phyloP scores from a whole-genome alignment of 805 yeast genomes.

The Spathaspora hagerdaliae region DNA sequence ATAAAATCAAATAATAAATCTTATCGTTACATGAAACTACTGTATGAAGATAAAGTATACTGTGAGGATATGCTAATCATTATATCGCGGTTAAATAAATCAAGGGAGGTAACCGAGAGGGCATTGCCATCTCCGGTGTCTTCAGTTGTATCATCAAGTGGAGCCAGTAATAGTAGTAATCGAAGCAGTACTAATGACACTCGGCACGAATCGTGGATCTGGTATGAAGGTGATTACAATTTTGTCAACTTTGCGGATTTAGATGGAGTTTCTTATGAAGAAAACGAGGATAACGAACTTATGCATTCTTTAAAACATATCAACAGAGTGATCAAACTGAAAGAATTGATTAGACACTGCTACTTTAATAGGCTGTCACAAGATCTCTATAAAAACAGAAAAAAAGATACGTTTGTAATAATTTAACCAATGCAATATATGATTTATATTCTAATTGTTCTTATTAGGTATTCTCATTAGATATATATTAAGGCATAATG shows the following conservation, averaged over 20 bases:
- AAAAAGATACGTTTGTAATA: background rate
- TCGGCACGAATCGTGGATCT: constrained; percentile 23
- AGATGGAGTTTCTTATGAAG: constrained; percentile 10
- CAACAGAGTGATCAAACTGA: constrained; percentile 1
- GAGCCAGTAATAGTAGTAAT: background rate
- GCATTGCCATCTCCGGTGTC: background rate
- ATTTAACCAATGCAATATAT: background rate
- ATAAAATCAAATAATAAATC: constrained; percentile 15
- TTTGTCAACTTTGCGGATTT: constrained; percentile 14
- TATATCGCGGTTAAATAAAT: constrained; percentile 10
- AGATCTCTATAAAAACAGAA: background rate
- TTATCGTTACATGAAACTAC: constrained; percentile 14
- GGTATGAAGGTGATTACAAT: constrained; percentile 28
- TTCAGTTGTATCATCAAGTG: background rate
- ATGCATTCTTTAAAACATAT: constrained; percentile 16
- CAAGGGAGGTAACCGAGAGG: background rate
- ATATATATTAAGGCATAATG: too few species aligned
- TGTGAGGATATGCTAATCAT: constrained; percentile 16
- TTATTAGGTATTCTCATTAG: too few species aligned
- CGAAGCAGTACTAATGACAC: background rate
- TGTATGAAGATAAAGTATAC: constrained; percentile 16
- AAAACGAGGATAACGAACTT: constrained; percentile 12
- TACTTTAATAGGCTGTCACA: constrained; percentile 2
- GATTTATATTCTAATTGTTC: too few species aligned
- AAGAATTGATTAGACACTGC: constrained; percentile 1